Evolutionary conservation across 768 basidiomycete genomes (phyloP), one percentile per base, ranked within the genome.

Genomic region (Lentinus brumalis): DNA sequence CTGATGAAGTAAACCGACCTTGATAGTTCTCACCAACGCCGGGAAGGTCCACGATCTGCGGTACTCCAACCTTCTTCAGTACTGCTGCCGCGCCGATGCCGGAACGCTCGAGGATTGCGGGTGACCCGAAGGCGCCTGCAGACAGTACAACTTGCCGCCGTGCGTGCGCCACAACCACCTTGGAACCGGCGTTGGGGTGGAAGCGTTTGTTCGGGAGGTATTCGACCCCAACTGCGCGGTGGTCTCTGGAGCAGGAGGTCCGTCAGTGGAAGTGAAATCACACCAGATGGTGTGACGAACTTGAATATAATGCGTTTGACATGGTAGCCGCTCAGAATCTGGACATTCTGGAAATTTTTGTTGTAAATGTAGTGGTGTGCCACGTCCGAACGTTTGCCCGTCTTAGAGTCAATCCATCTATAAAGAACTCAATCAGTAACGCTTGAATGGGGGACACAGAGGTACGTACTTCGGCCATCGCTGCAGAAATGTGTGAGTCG

Each of bases 341-440:
- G 66, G 5, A 71, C 56, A 6, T 73, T 69, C 1, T 64, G 35
- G n/a, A 45, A 54, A 66, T 53, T 31, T n/a, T 61, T 60, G 53
- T 69, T 70, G 50, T 79, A 81, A 2, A 81, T 58, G 56, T 77
- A 76, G 49, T 70, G 29, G 32, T 79, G 80, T 2, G 87, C 78
- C 1, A 80, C 67, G 67, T 88, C 86, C 0, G 87, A 88, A 32
- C 87, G 83, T 44, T 65, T 77, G 32, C 87, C 87, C 4, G 79
- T 84, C 12, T 73, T 70, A 2, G 69, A 72, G 60, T 84, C 76
- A 8, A 89, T 76, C 66, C 82, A 89, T 66, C 87, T 90, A 42
- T 2, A 46, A 14, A 15, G n/a, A 8, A 9, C 2, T 38, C 41
- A 26, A 14, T 18, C 0, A 29, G n/a, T 15, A 21, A 35, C 12